These are phyloP conservation scores for Haematococcus sp. DNA, from an alignment of 139 green algal species.

Conservation along the genomic window DNA sequence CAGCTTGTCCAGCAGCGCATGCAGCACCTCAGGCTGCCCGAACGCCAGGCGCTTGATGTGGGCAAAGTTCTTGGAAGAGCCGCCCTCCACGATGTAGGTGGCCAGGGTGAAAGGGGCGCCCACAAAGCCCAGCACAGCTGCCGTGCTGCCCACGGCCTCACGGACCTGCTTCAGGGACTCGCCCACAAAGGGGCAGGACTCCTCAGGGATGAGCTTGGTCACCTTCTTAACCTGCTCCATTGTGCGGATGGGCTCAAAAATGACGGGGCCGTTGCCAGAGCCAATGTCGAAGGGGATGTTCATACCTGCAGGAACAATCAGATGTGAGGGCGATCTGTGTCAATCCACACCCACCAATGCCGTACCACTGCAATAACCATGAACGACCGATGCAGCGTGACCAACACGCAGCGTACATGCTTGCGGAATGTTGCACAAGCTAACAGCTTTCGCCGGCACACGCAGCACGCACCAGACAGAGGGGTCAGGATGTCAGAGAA, in stretches of 20 bases:
- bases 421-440: too few relatives aligned
- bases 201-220: slow-evolving; percentile 68
- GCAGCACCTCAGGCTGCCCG: slow-evolving; percentile 66
- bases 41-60: slow-evolving; percentile 90
- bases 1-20: slow-evolving; percentile 79
- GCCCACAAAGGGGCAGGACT: slow-evolving; percentile 76
- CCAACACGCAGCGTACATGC: too few relatives aligned
- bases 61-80: slow-evolving; percentile 80
- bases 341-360: too few relatives aligned
- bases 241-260: slow-evolving; percentile 85
- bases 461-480: slow-evolving; percentile 40
- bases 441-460: too few relatives aligned
- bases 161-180: slow-evolving; percentile 65
- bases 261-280: slow-evolving; percentile 79
- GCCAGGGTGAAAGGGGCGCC: slow-evolving; percentile 92
- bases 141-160: slow-evolving; percentile 43
- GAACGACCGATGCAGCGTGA: too few relatives aligned
- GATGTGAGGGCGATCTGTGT: too few relatives aligned
- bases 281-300: slow-evolving; percentile 95
- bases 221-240: slow-evolving; percentile 85
- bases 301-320: slow-evolving; percentile 66
- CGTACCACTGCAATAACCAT: too few relatives aligned
- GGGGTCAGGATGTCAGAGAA: slow-evolving; percentile 96
- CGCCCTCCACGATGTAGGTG: slow-evolving; percentile 93
- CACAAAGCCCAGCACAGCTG: slow-evolving; percentile 89